phyloP scores from a whole-genome alignment of 108 stramenopile species.

The Nitzschia sp. region DNA sequence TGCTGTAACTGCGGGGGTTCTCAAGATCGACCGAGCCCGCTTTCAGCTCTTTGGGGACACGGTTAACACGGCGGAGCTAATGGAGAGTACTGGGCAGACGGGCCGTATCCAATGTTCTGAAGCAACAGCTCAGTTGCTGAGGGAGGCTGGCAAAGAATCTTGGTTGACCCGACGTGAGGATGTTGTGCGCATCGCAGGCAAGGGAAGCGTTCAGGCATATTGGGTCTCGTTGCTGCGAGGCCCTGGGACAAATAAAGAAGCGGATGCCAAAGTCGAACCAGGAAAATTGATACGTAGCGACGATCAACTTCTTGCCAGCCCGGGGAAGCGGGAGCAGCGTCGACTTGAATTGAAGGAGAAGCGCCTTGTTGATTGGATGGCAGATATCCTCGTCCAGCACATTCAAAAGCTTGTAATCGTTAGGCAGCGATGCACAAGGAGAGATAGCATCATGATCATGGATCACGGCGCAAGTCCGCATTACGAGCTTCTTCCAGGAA shows the following conservation, averaged over 20 bases:
- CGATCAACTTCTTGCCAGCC: neutral
- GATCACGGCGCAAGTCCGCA: neutral
- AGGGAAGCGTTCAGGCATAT: constrained; percentile 20
- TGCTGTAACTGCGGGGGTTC: constrained; percentile 11
- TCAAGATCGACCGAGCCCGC: neutral
- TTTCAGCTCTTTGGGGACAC: constrained; percentile 5
- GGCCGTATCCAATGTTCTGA: constrained; percentile 28
- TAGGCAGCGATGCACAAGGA: neutral
- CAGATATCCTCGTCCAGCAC: constrained; percentile 5
- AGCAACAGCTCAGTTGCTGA: constrained; percentile 23
- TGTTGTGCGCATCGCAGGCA: constrained; percentile 25
- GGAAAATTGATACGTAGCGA: neutral
- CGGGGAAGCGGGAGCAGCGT: neutral
- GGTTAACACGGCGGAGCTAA: constrained; percentile 47
- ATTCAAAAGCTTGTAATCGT: constrained; percentile 13
- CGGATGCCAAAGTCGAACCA: neutral
- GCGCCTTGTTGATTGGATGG: constrained; percentile 9
- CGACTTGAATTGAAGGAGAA: neutral
- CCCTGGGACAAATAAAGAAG: neutral
- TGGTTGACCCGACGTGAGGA: constrained; percentile 16
- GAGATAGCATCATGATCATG: neutral
- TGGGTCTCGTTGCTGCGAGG: constrained; percentile 7
- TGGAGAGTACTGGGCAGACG: constrained; percentile 37
- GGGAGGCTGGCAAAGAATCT: constrained; percentile 10
- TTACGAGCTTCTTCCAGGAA: neutral